Evolutionary conservation across 352 stramenopile species (phyloP).

Genomic region (Lagenidium giganteum): DNA sequence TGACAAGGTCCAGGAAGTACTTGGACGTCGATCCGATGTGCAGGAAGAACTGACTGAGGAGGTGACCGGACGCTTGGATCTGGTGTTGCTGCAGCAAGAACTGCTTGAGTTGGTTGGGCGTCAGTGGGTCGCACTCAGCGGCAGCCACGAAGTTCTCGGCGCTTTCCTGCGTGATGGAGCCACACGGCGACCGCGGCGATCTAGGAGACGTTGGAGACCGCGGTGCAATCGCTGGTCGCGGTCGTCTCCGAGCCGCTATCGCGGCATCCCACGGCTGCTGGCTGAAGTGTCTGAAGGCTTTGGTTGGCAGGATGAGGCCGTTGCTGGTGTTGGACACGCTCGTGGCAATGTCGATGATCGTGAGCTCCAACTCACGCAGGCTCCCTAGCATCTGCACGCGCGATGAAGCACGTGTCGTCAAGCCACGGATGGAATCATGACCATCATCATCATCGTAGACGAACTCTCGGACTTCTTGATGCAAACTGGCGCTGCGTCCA

Average conservation of each 20-base stretch:
- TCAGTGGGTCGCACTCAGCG: slow-evolving; percentile 46
- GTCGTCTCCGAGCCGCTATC: too few species aligned
- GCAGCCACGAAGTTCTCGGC: neutral
- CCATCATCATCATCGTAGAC: too few species aligned
- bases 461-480: too few species aligned
- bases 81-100: slow-evolving; percentile 21
- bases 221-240: too few species aligned
- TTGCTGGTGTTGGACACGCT: slow-evolving; percentile 13
- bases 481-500: too few species aligned
- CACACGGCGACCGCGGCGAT: too few species aligned
- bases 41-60: slow-evolving; percentile 49
- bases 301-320: slow-evolving; percentile 16
- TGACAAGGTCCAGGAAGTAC: slow-evolving; percentile 34
- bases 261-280: too few species aligned
- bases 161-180: neutral
- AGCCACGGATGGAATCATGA: too few species aligned
- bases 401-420: too few species aligned
- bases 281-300: slow-evolving; percentile 26
- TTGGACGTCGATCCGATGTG: slow-evolving; percentile 35
- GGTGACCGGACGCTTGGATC: slow-evolving; percentile 31
- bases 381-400: slow-evolving; percentile 18
- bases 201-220: too few species aligned
- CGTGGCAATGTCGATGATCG: slow-evolving; percentile 24
- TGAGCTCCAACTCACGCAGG: slow-evolving; percentile 27
- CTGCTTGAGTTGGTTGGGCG: slow-evolving; percentile 26